Evolutionary conservation across 2,329 filamentous ascomycete species (phyloP), one percentile per base, ranked within the genome.

Genomic region (Alternaria consortialis): DNA sequence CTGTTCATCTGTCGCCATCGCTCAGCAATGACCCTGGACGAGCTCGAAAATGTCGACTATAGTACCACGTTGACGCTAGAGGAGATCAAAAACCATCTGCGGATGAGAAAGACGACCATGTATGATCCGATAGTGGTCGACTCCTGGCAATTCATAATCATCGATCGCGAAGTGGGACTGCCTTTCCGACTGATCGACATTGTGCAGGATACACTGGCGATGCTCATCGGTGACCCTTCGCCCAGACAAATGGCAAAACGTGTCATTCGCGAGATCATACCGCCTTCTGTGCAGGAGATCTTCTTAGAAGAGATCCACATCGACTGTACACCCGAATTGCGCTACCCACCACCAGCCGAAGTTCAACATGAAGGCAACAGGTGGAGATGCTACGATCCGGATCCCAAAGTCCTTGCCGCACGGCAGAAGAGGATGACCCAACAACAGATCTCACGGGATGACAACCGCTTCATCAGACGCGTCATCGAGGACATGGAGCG

Each of bases 91-190:
- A 69, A 75, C 32, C 52, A 72, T 0, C 43, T 76, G 11, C 68
- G 73, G 0, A 37, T 70, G 27, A 39, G 63, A 5, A 74, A 74
- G 46, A 69, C 59, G 0, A 61, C 67, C 0, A 74, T 73, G 68
- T 74, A 74, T 17, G 71, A 76, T n/a, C 70, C 72, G 0, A 73
- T 76, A 3, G 68, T 73, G 0, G 70, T 73, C 0, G 72, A 75
- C 20, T 76, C 73, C 0, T 76, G 72, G 73, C 70, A 75, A 13
- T 75, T 76, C 56, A 74, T 75, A 31, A 70, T 76, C 42, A 72
- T 76, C 37, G 72, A 75, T 25, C 63, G 66, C 17, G 63, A 73
- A 17, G 62, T 64, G 5, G 69, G 70, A 0, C 37, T 69, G 5
- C 69, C 73, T 0, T 76, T 76, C 13, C 44, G 64, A 6, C 60